These are phyloP conservation scores for Leptodontidium sp. DNA, from an alignment of 2,329 filamentous ascomycete species.

Conservation along the genomic window DNA sequence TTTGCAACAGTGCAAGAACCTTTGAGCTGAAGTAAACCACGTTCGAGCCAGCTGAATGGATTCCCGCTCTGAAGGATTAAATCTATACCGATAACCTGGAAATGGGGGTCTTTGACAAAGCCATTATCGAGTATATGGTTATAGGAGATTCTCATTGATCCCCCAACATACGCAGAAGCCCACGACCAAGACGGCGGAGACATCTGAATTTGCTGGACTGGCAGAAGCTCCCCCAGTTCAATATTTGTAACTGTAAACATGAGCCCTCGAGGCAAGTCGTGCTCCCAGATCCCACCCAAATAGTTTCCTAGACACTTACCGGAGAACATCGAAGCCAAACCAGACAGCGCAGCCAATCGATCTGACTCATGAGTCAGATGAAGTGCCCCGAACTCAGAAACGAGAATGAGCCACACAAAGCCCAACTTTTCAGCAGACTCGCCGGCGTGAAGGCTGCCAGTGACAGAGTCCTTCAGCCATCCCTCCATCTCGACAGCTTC, in stretches of 20 bases:
- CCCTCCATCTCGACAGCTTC: not conserved
- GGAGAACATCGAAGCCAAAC: not conserved
- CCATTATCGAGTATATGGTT: not conserved
- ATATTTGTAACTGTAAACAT: not conserved
- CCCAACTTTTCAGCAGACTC: not conserved
- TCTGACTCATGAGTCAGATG: not conserved
- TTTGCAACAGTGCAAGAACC: not conserved
- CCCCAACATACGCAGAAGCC: not conserved
- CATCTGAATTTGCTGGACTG: not conserved
- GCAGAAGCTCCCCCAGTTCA: not conserved
- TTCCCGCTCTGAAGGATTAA: not conserved
- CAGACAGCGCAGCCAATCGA: not conserved
- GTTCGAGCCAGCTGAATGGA: conserved; percentile 3
- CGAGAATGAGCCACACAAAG: not conserved
- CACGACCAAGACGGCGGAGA: not conserved
- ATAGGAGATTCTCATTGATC: not conserved
- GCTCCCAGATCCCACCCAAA: conserved; percentile 9
- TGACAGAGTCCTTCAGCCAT: not conserved
- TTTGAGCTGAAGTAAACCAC: not conserved
- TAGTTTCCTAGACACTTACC: not conserved
- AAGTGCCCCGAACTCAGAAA: conserved; percentile 4
- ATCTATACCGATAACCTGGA: not conserved
- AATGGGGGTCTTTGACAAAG: not conserved
- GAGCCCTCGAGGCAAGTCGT: not conserved
- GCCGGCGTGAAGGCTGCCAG: not conserved